These are phyloP conservation scores for Begonia peltatifolia DNA, from an alignment of 306 rosid genomes.

Conservation along the genomic window DNA sequence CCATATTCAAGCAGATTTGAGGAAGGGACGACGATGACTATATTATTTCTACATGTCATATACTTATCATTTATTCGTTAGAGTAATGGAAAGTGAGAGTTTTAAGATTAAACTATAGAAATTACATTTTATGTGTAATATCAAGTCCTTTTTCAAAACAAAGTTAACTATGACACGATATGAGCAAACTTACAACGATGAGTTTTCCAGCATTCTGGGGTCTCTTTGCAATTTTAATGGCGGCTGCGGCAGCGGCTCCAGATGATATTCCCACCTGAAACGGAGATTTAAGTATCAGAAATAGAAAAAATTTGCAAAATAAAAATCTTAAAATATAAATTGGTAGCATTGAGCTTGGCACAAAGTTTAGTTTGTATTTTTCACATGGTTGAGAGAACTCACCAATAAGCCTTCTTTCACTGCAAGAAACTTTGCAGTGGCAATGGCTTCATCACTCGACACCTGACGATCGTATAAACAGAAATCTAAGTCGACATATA, in stretches of 20 bases:
- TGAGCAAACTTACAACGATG: slow-evolving; percentile 49
- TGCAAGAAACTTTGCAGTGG: slow-evolving; percentile 59
- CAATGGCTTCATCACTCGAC: slow-evolving; percentile 61
- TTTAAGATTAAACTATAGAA: too few relatives aligned
- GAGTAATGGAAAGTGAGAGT: too few relatives aligned
- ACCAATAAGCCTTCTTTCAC: slow-evolving; percentile 70
- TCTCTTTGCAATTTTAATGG: slow-evolving; percentile 47
- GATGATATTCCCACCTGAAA: slow-evolving; percentile 66
- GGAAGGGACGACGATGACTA: not conserved
- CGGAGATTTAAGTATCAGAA: not conserved
- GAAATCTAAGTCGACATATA: not conserved
- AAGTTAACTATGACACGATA: too few relatives aligned
- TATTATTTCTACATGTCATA: too few relatives aligned
- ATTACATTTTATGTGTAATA: not conserved
- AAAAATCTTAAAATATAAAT: too few relatives aligned
- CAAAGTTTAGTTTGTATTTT: too few relatives aligned
- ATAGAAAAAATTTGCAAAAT: too few relatives aligned
- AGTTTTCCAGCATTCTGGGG: slow-evolving; percentile 65
- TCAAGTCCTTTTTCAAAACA: too few relatives aligned
- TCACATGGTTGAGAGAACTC: slow-evolving; percentile 22
- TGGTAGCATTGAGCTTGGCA: too few relatives aligned
- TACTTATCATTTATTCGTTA: too few relatives aligned
- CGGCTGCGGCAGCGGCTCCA: slow-evolving; percentile 70
- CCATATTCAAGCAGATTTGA: not conserved
- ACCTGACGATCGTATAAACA: slow-evolving; percentile 18